Conservation (phyloP, 192 early-diverging fungal species). For the Chytriomyces sp. region DNA sequence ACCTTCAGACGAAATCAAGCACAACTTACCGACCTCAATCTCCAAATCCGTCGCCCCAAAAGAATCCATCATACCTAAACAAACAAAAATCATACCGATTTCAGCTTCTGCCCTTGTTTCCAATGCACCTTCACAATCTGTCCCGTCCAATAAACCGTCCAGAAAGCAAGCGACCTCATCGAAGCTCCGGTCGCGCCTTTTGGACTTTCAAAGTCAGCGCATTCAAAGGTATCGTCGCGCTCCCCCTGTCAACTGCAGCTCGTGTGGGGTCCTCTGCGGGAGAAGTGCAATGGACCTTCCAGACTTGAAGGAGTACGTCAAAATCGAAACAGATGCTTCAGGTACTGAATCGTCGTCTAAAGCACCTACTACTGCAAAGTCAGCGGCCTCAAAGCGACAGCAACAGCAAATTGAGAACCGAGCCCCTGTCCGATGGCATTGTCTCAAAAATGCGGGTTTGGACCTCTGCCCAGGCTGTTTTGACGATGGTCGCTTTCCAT, state of each 20-base stretch:
- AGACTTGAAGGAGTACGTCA: constrained; percentile 45
- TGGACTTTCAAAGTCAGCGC: not conserved
- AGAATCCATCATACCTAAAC: not conserved
- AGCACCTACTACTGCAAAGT: not conserved
- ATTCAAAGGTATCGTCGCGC: constrained; percentile 25
- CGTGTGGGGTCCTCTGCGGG: constrained; percentile 83
- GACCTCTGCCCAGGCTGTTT: constrained; percentile 90
- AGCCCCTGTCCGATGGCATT: constrained; percentile 16
- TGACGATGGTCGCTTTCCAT: constrained; percentile 89
- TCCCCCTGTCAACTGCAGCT: constrained; percentile 64
- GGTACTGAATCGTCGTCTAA: not conserved
- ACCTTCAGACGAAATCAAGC: not conserved
- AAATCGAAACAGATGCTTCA: not conserved
- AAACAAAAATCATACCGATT: not conserved
- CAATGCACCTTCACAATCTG: not conserved
- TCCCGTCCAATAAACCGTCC: not conserved
- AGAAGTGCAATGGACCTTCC: constrained; percentile 75
- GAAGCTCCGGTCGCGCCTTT: not conserved
- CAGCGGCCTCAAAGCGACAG: not conserved
- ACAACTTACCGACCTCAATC: not conserved
- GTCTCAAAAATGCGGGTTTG: constrained; percentile 31
- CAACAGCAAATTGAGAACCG: not conserved
- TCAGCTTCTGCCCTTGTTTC: not conserved
- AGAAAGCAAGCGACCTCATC: constrained; percentile 11
- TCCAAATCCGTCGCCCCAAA: not conserved